Conservation (phyloP, 768 basidiomycete genomes). For the Leucocoprinus leucothites region DNA sequence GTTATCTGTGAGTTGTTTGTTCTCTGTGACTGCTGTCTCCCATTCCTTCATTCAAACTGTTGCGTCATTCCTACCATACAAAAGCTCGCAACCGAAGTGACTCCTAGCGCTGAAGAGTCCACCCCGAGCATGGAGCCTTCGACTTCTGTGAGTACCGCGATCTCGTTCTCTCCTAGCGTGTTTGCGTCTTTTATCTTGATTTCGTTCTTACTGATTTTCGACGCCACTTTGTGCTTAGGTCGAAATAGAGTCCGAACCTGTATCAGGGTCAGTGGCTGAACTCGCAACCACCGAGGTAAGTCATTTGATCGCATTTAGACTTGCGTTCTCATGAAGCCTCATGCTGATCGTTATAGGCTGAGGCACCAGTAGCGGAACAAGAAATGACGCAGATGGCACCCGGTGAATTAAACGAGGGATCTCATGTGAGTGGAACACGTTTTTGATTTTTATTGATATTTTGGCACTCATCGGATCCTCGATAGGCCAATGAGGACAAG, state of each 20-base stretch:
- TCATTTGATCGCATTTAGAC: neutral
- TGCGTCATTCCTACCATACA: neutral
- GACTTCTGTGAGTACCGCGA: constrained; percentile 2
- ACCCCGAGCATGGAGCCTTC: neutral
- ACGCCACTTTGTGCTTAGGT: neutral
- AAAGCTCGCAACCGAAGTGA: neutral
- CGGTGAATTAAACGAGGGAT: constrained; percentile 1
- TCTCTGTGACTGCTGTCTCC: neutral
- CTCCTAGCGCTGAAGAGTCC: constrained; percentile 4
- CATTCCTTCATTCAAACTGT: neutral
- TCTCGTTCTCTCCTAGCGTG: no score
- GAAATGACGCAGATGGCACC: neutral
- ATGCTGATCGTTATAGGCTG: neutral
- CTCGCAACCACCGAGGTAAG: neutral
- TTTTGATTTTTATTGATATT: neutral
- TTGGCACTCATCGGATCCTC: neutral
- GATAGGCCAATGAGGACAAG: neutral
- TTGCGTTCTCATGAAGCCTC: neutral
- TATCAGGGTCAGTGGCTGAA: neutral
- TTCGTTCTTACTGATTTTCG: neutral
- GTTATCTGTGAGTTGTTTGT: neutral
- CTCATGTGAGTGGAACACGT: neutral
- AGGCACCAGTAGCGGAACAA: constrained; percentile 1
- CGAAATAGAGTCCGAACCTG: neutral
- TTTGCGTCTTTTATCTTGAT: neutral